phyloP scores from a whole-genome alignment of 192 early-diverging fungal species.

The Pilobolus umbonatus region DNA sequence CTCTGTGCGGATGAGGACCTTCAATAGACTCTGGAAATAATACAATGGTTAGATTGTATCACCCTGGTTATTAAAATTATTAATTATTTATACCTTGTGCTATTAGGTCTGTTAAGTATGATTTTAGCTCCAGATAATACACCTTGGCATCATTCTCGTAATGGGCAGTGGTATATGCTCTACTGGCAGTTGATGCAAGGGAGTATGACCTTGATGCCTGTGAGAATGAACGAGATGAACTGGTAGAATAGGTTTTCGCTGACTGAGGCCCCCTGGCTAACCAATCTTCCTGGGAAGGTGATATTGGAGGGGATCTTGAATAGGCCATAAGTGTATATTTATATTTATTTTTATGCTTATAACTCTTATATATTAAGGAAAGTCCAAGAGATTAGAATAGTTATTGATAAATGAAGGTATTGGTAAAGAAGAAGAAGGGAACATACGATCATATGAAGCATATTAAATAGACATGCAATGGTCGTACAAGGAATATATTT shows the following conservation, averaged over 20 bases:
- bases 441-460: too few relatives aligned
- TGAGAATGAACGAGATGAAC: conserved; percentile 20
- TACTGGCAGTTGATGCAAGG: conserved; percentile 24
- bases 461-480: not conserved
- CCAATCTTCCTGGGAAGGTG: conserved; percentile 21
- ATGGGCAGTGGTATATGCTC: conserved; percentile 9
- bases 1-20: conserved; percentile 36
- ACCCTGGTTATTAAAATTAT: not conserved
- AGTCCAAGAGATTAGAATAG: too few relatives aligned
- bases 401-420: not conserved
- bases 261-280: conserved; percentile 4
- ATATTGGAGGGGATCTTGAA: conserved; percentile 13
- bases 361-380: not conserved
- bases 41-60: not conserved
- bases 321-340: conserved; percentile 4
- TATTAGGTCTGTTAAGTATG: conserved; percentile 18
- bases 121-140: conserved; percentile 25
- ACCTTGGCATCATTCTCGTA: conserved; percentile 20
- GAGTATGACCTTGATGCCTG: conserved; percentile 24
- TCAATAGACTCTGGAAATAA: conserved; percentile 21
- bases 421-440: not conserved
- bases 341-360: not conserved
- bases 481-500: not conserved
- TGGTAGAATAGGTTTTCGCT: conserved; percentile 15
- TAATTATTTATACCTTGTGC: conserved; percentile 26